Evolutionary conservation across 345 rosid genomes (phyloP).

Genomic region (Linum usitatissimum): DNA sequence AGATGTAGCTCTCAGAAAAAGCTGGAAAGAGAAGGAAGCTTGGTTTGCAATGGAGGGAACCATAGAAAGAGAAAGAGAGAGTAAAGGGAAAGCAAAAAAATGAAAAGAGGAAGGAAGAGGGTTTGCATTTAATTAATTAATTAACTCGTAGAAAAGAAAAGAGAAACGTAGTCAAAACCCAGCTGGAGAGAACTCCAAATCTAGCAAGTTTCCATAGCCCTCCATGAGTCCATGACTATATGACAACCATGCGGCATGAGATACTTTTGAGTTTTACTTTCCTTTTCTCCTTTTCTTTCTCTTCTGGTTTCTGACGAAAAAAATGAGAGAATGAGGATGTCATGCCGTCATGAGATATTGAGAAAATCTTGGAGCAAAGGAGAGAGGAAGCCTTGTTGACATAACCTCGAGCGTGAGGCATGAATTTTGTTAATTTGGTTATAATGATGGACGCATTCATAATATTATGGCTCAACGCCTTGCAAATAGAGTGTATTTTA

Average conservation of each 20-base stretch:
- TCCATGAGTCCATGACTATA: not conserved
- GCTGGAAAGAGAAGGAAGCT: slow-evolving; percentile 47
- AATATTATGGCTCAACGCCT: no score
- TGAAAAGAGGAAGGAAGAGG: slow-evolving; percentile 9
- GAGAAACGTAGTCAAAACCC: not conserved
- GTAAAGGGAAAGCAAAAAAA: slow-evolving; percentile 36
- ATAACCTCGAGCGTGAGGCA: no score
- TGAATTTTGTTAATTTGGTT: no score
- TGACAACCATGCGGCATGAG: no score
- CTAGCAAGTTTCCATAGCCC: slow-evolving; percentile 1
- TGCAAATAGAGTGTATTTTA: no score
- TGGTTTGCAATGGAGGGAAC: slow-evolving; percentile 88
- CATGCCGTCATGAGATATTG: not conserved
- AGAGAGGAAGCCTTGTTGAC: not conserved
- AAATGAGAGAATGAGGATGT: not conserved
- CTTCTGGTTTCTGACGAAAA: not conserved
- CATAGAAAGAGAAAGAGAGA: slow-evolving; percentile 18
- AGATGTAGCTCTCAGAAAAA: slow-evolving; percentile 20
- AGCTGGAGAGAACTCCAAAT: slow-evolving; percentile 13
- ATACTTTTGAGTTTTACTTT: no score
- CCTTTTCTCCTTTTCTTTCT: not conserved
- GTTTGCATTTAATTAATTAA: slow-evolving; percentile 34
- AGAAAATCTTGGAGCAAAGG: not conserved
- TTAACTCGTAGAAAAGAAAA: slow-evolving; percentile 8
- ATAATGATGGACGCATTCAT: no score